Conservation (phyloP, 2,329 filamentous ascomycete species). For the Exophiala sp. region DNA sequence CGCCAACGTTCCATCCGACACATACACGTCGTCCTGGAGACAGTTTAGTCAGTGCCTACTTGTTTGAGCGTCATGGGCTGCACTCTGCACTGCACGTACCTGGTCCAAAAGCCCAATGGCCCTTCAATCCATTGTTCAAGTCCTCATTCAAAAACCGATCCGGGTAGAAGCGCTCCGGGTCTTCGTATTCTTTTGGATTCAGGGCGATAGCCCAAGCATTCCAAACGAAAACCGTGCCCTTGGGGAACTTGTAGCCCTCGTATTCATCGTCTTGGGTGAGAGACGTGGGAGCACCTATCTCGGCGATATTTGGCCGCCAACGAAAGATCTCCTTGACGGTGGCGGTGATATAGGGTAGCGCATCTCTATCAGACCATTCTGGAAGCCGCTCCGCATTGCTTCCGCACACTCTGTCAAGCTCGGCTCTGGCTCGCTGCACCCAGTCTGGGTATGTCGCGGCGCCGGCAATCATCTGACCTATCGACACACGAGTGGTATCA, state of each 20-base stretch:
- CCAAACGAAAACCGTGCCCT: constrained; percentile 43
- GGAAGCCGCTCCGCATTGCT: constrained; percentile 30
- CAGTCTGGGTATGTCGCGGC: constrained; percentile 44
- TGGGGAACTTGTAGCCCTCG: constrained; percentile 46
- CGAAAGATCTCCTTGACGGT: constrained; percentile 33
- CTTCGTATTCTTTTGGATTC: constrained; percentile 32
- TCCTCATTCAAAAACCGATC: constrained; percentile 25
- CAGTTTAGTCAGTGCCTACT: neutral
- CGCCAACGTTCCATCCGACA: constrained; percentile 22
- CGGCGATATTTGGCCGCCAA: constrained; percentile 36
- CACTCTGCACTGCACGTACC: no score
- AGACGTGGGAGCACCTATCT: constrained; percentile 36
- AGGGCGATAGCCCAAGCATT: constrained; percentile 44
- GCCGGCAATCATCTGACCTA: constrained; percentile 46
- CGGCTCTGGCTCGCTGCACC: constrained; percentile 40
- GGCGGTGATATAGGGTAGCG: constrained; percentile 34
- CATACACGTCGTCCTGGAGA: constrained; percentile 19
- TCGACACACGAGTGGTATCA: constrained; percentile 47
- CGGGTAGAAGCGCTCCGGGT: constrained; percentile 26
- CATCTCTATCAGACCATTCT: constrained; percentile 30
- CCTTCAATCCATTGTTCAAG: constrained; percentile 29
- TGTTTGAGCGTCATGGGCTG: no score
- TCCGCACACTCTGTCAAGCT: constrained; percentile 39
- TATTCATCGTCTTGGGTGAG: constrained; percentile 31
- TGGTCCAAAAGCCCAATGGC: constrained; percentile 29